A percentile compares a stretch with the other conserved stretches of the same genome.
phyloP scores from a whole-genome alignment of 2,329 filamentous ascomycete species.

The Fusarium subglutinans region DNA sequence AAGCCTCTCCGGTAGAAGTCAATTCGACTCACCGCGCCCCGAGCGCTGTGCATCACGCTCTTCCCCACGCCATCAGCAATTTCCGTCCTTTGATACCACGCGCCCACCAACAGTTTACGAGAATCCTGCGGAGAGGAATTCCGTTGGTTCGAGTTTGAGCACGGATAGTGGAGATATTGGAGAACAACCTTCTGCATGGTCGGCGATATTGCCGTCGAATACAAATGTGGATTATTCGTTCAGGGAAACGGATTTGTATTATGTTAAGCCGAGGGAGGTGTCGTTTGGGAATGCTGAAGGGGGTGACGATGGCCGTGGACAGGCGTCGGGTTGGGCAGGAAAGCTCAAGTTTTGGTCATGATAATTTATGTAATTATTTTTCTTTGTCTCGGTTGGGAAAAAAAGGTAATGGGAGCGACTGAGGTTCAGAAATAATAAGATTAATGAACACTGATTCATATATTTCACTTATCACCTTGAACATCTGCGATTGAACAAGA shows the following conservation, averaged over 20 bases:
- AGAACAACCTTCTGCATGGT: neutral
- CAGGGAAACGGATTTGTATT: conserved; percentile 49
- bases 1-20: neutral
- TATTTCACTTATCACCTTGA: rapidly evolving
- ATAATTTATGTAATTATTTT: neutral
- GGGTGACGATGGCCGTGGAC: neutral
- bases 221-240: conserved; percentile 49
- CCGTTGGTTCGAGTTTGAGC: neutral
- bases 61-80: neutral
- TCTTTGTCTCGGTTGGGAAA: neutral
- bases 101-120: neutral
- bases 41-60: neutral
- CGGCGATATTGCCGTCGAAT: conserved; percentile 20
- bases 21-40: neutral
- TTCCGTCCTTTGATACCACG: neutral
- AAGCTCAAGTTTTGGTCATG: conserved; percentile 25
- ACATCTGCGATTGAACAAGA: neutral
- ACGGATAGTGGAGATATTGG: neutral
- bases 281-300: conserved; percentile 20
- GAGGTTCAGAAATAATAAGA: neutral
- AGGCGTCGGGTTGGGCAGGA: neutral
- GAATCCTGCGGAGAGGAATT: neutral
- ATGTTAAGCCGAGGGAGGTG: conserved; percentile 34
- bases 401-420: neutral
- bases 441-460: neutral